A percentile compares a stretch with the other conserved stretches of the same genome.
Conservation (phyloP, 306 rosid genomes). For the Quercus aquifolioides region DNA sequence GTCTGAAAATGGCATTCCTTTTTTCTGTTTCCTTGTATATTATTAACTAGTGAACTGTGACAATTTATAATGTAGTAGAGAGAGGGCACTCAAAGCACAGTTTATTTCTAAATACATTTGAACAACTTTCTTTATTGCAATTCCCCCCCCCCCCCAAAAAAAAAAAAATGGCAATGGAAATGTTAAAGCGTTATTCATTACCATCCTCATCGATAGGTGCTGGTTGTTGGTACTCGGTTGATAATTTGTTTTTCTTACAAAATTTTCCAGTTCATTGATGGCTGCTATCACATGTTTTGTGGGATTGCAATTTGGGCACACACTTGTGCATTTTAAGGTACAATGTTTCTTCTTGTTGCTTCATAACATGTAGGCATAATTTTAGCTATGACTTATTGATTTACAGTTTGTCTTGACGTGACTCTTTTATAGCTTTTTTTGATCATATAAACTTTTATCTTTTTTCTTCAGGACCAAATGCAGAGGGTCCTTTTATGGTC, state of each 20-base stretch:
- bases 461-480: slow-evolving; percentile 50
- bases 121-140: neutral
- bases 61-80: no score
- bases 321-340: slow-evolving; percentile 62
- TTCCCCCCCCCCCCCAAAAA: neutral
- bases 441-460: slow-evolving; percentile 12
- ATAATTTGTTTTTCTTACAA: slow-evolving; percentile 23
- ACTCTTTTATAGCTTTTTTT: slow-evolving; percentile 7
- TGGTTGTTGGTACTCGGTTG: neutral
- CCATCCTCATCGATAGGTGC: no score
- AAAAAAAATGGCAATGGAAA: neutral
- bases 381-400: neutral
- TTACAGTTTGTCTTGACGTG: neutral
- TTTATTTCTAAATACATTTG: neutral
- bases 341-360: slow-evolving; percentile 6
- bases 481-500: slow-evolving; percentile 58
- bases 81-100: neutral
- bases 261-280: slow-evolving; percentile 67
- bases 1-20: slow-evolving; percentile 25
- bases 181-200: neutral
- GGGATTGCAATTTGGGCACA: slow-evolving; percentile 71
- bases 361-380: neutral
- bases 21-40: slow-evolving; percentile 9
- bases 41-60: neutral
- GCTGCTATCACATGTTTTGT: slow-evolving; percentile 69